Conservation (phyloP, 2,329 filamentous ascomycete species). For the Phialophora expanda region DNA sequence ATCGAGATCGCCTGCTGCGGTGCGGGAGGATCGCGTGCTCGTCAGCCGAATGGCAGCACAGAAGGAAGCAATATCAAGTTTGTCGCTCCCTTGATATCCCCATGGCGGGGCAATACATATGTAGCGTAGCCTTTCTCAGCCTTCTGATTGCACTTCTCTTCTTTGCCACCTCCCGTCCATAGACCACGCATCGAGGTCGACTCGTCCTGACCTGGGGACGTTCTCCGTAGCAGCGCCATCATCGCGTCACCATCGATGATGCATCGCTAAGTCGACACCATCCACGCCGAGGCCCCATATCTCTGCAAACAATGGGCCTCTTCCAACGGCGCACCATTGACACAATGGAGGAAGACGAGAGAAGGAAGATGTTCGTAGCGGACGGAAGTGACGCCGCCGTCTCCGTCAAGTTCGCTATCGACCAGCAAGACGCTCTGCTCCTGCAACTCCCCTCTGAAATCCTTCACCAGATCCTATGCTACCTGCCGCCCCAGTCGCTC, state of each 20-base stretch:
- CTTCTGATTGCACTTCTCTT: background rate
- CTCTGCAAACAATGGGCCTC: slow-evolving; percentile 21
- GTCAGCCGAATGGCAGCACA: slow-evolving; percentile 14
- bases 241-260: background rate
- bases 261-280: background rate
- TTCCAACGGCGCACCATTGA: slow-evolving; percentile 15
- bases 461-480: slow-evolving; percentile 71
- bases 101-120: slow-evolving; percentile 10
- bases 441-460: slow-evolving; percentile 72
- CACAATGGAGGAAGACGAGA: background rate
- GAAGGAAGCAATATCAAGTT: background rate
- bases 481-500: slow-evolving; percentile 69
- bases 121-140: slow-evolving; percentile 8
- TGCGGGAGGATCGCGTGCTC: slow-evolving; percentile 15
- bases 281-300: background rate
- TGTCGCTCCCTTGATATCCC: background rate
- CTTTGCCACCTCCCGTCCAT: background rate
- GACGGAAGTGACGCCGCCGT: background rate
- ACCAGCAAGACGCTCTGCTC: slow-evolving; percentile 31
- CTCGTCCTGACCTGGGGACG: background rate
- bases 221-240: background rate
- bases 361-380: background rate
- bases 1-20: background rate
- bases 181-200: background rate
- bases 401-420: slow-evolving; percentile 14